Base-by-base conservation (phyloP, 805 yeast species). In the Candida takata region DNA sequence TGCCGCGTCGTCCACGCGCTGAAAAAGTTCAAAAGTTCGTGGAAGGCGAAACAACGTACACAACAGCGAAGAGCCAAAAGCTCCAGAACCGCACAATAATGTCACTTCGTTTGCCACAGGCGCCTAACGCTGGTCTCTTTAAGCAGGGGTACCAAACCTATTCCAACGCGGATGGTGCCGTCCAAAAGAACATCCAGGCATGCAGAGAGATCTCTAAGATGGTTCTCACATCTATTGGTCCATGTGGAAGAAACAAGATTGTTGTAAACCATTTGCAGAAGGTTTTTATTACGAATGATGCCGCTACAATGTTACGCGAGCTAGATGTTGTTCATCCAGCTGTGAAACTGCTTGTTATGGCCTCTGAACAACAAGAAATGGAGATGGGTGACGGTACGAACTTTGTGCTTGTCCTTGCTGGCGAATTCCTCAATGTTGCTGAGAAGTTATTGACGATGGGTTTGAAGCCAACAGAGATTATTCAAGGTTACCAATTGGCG, bases 311-410 rank as follows among this genome's bases (percentile, higher is more conserved):
- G 80, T 69, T 92, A 41, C 76, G 82, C 47, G 97, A 92, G 60
- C 67, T 90, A 37, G 97, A 90, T 44, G 86, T 90, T 47, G 87
- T 92, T 31, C 97, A 90, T 58, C 98, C 98, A 6, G 97, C 96
- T 3, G 98, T 92, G 9, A 92, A 90, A 61, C 77, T 92, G 31
- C 72, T 92, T 43, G 92, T 90, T 37, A 87, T 87, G 97, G 95
- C 97, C 15, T 78, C 95, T 11, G 84, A 90, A 58, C 98, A 92
- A 66, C 98, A 92, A 64, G 95, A 92, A 59, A 74, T 77, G 49
- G 98, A 90, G 67, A 83, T 90, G 86, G 98, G 98, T 42, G 98
- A 92, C 62, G 85, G 84, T 52, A 84, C 97, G 17, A 92, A 90
- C 61, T 72, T 88, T 44, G 97, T 92, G 28, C 73, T 92, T 48